Evolutionary conservation across 2,329 filamentous ascomycete species (phyloP), one percentile per base, ranked within the genome.

Genomic region (Ascochyta fabae): DNA sequence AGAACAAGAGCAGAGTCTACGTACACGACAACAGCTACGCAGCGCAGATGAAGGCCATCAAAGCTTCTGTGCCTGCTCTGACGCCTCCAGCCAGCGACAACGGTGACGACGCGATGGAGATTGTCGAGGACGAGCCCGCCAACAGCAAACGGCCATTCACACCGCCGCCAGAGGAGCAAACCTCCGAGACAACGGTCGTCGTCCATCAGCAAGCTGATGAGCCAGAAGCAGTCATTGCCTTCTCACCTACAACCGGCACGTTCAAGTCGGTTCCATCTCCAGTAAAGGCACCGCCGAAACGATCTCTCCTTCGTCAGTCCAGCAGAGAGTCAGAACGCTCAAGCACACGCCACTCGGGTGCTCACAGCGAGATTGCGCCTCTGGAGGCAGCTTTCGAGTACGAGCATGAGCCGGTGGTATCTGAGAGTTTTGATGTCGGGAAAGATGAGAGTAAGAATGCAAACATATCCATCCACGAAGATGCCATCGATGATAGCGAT

Each of bases 41-140:
- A 4, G 66, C 62, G 22, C 73, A 72, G 51, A 75, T 76, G 64
- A 67, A 75, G 54, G 68, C 68, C 10, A 75, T 76, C 58, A 76
- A 71, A 62, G 58, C 79, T 72, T 64, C 77, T 74, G 52, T 81
- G 78, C 62, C 82, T 70, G 80, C 87, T 49, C 84, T 88, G 63
- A 82, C 85, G 12, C 84, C 87, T 5, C 81, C 83, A 16, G 81
- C 88, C 66, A 88, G 86, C 43, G 84, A 86, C 50, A 88, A 88
- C 69, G 82, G 83, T 27, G 74, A 74, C 22, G 68, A 72, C 23
- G 60, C 64, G 3, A 75, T 72, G 64, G 73, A 76, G 8, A 38
- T 62, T 24, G 64, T 67, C 38, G 66, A 65, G 40, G 48, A 69
- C 39, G 66, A 69, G 42, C 44, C 62, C 15, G 16, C 60, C 6